Base-by-base conservation (phyloP, 345 rosid species). In the Salix viminalis region DNA sequence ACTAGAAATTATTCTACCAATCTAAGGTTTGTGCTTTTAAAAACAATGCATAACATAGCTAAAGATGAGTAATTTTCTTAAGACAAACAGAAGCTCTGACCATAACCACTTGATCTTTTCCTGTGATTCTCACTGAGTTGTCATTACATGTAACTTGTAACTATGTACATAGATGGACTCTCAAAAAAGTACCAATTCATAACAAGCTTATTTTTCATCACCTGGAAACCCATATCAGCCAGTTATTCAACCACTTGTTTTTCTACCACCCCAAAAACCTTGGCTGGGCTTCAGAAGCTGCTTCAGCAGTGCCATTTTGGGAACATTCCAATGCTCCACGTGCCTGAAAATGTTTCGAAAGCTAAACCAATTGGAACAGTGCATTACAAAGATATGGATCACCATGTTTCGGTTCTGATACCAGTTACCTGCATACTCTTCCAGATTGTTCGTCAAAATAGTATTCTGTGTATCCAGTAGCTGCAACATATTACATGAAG, bases 251-350 rank as follows among this genome's bases (percentile, higher is more conserved):
- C 44, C 41, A 66, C 21, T 66, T 15, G 52, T 65, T 46, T 65
- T 80, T 78, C 83, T 78, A 21, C 79, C 67, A 34, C 66, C 67
- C 88, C 85, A 71, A 36, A 78, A 74, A 65, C 90, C 84, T 62
- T 85, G 84, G 80, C 94, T 89, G 21, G 98, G 98, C 85, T 77
- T 88, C 41, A 91, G 83, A 65, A 91, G 85, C 80, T 93, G 97
- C 86, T 87, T 91, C 74, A 93, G 82, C 32, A 93, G 75, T 80
- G 91, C 89, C 92, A 88, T 90, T 87, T 93, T 91, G 68, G 98
- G 98, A 34, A 91, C 98, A 71, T 92, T 92, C 97, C 97, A 92
- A 82, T 92, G 91, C 87, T 92, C 97, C 76, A 89, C 90, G 37
- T 91, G 98, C 88, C 97, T 92, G 87, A 71, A 72, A 67, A 60